These are phyloP conservation scores for Diplodia seriata DNA, from an alignment of 2,329 filamentous ascomycete genomes.

Conservation along the genomic window DNA sequence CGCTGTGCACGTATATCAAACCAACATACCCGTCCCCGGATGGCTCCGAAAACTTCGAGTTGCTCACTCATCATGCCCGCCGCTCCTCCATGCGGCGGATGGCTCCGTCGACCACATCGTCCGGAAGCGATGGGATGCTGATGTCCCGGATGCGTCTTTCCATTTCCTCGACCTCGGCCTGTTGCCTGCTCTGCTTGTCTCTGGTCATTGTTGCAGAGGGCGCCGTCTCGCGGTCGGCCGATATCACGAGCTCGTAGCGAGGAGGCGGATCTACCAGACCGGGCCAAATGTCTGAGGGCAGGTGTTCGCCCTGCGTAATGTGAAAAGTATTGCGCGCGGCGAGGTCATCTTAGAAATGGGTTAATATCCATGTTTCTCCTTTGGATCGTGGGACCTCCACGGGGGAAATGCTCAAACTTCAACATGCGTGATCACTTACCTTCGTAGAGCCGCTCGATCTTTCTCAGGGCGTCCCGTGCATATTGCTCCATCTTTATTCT, in stretches of 20 bases:
- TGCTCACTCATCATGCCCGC: background rate
- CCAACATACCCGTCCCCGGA: background rate
- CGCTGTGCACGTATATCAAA: too few species aligned
- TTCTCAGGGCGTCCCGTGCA: slow-evolving; percentile 77
- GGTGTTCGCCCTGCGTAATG: slow-evolving; percentile 80
- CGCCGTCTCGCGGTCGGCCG: slow-evolving; percentile 32
- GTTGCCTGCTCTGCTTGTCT: slow-evolving; percentile 35
- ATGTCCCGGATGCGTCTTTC: slow-evolving; percentile 8
- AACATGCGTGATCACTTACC: slow-evolving; percentile 36
- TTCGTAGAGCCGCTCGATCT: slow-evolving; percentile 76
- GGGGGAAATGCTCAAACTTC: background rate
- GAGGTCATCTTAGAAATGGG: slow-evolving; percentile 61
- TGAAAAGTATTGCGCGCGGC: slow-evolving; percentile 78
- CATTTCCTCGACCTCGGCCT: background rate
- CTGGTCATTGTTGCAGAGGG: slow-evolving; percentile 32
- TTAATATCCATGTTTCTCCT: background rate
- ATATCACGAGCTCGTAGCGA: slow-evolving; percentile 44
- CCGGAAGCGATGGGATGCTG: slow-evolving; percentile 30
- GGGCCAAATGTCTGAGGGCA: slow-evolving; percentile 88
- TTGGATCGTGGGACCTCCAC: background rate
- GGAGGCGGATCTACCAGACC: slow-evolving; percentile 63
- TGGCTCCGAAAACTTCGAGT: background rate
- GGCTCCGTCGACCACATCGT: slow-evolving; percentile 32
- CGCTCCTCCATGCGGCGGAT: slow-evolving; percentile 31
- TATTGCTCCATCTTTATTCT: slow-evolving; percentile 77